Evolutionary conservation across 805 yeast species (phyloP).

Genomic region (Yamadazyma insecticola): DNA sequence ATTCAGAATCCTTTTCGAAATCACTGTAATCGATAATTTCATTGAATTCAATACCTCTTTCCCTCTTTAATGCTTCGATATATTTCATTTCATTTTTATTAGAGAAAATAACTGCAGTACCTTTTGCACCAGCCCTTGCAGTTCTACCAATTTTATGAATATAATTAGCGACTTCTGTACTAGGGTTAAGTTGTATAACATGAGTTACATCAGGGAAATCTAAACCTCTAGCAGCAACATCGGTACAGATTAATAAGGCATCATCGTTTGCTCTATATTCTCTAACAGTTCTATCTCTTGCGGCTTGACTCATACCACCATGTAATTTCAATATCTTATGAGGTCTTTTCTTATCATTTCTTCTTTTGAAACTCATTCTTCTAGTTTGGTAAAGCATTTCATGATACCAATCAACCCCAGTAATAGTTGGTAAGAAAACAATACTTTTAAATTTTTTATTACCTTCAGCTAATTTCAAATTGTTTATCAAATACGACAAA

Average conservation of each 20-base stretch:
- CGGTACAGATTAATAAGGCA: conserved; percentile 76
- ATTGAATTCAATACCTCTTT: conserved; percentile 53
- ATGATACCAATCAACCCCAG: conserved; percentile 57
- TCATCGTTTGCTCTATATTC: conserved; percentile 42
- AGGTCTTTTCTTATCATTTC: conserved; percentile 11
- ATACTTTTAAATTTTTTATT: conserved; percentile 63
- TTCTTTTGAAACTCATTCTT: conserved; percentile 2
- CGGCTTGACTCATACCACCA: conserved; percentile 68
- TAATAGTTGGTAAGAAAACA: conserved; percentile 76
- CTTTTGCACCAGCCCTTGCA: conserved; percentile 84
- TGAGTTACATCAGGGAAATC: conserved; percentile 87
- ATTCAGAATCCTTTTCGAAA: conserved; percentile 27
- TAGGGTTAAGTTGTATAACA: conserved; percentile 80
- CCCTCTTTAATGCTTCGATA: conserved; percentile 40
- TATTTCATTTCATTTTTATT: conserved; percentile 56
- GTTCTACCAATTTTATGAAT: conserved; percentile 95
- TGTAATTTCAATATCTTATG: conserved; percentile 40
- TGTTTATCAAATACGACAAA: conserved; percentile 37
- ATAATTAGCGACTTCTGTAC: conserved; percentile 70
- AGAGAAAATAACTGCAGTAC: conserved; percentile 61
- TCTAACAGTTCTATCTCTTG: conserved; percentile 57
- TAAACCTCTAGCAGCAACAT: conserved; percentile 96
- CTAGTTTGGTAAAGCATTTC: conserved; percentile 24
- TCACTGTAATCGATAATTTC: conserved; percentile 37
- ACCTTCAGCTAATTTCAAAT: conserved; percentile 36